Evolutionary conservation across 2,329 filamentous ascomycete genomes (phyloP), one percentile per base, ranked within the genome.

Genomic region (Chrysoporthe puriensis): DNA sequence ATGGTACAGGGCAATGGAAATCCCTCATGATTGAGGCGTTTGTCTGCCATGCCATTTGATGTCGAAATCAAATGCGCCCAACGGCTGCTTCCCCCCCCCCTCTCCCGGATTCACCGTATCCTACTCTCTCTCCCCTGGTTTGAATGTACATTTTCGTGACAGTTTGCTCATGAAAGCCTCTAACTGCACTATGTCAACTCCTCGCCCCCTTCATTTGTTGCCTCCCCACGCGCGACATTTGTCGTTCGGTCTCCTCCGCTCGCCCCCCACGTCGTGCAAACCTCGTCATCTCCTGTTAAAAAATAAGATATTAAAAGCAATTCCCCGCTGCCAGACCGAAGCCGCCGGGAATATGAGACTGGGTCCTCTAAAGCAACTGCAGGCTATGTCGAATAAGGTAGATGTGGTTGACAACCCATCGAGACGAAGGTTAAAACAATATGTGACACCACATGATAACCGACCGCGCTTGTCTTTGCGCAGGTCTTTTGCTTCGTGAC

Each of bases 311-410:
- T 71, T 72, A 73, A 70, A 72, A 68, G 73, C 72, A 73, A 73
- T 64, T 68, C 73, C 72, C 70, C 71, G 71, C 63, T 71, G 75
- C 71, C 74, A 74, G 73, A 74, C 70, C 71, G 68, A 62, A 58
- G 73, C 75, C 78, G 75, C 74, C 73, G 77, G 77, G 77, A 77
- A 73, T 71, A 54, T 42, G 74, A 76, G 74, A 74, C 73, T 66
- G 50, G 26, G 73, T 72, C 75, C 70, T 74, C 70, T 48, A 70
- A 60, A 72, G 73, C 74, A 73, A 63, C 72, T 68, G 61, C 59
- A 63, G 62, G 62, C 63, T 69, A 69, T 66, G 46, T 66, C 40
- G 61, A 62, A 40, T 46, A 62, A 68, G 50, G 54, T 59, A 34
- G 65, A 58, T 63, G 50, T 63, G 65, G 16, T 52, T 64, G 58